Base-by-base conservation (phyloP, 23 red algal species). In the Chondrus crispus region DNA sequence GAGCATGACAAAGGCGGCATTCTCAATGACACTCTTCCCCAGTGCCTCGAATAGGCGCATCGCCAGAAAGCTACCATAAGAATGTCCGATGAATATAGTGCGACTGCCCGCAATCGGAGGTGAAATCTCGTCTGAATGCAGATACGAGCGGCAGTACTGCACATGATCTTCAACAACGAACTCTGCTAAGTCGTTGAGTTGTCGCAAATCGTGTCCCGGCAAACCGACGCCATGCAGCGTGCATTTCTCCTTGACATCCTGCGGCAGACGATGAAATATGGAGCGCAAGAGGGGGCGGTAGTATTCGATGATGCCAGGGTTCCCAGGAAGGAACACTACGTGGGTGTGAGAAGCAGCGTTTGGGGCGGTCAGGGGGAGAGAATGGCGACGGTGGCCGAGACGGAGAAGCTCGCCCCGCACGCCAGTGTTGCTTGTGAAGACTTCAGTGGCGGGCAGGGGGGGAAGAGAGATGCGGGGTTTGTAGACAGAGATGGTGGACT, bases 301-400 rank as follows among this genome's bases (percentile, higher is more conserved):
- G 32, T 80, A 85, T 78, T 95, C 93, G 62, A 95, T 95, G 64
- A 89, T 80, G 39, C 93, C 93, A 11, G 93, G 93, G 69, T 95
- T 95, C 52, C 93, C 93, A 38, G 93, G 93, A 16, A 89, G 62
- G 46, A 95, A 73, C 24, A 95, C 33, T 33, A 95, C 26, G 52
- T 95, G 93, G 10, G 75, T 92, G 42, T 83, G 85, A 30, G 68
- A 69, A 41, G 24, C 2, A 39, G 82, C 82, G 35, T 46, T 71
- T 16, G 33, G 3, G 5, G 51, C 14, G 14, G 51, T 14, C 51
- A n/a, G 51, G 14, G 51, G 51, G 51, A 14, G 51, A n/a, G 14
- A 57, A n/a, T n/a, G 51, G 13, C 51, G 51, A 57, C 44, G 12
- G 39, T 40, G 71, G 12, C 70, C 29, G 7, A 90, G 30, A 5